Percentiles rank a stretch among this genome's conserved stretches.
Conservation (phyloP, 352 stramenopile genomes). For the Globisporangium parvum region DNA sequence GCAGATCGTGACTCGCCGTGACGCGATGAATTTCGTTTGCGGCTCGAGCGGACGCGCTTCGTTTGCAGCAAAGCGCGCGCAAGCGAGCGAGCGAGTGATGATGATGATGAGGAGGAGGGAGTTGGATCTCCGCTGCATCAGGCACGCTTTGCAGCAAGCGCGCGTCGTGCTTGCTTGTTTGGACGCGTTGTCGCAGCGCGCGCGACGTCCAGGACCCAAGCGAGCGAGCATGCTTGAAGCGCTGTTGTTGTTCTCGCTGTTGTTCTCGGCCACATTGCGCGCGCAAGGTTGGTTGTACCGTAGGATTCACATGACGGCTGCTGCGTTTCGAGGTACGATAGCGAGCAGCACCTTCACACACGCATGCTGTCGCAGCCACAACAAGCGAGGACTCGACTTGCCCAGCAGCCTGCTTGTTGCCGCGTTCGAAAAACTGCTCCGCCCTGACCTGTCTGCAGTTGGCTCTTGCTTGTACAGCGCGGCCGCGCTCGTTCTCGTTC, state of each 20-base stretch:
- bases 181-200: no score
- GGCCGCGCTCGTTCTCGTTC: no score
- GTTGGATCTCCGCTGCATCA: background rate
- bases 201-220: no score
- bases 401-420: no score
- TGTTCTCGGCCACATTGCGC: background rate
- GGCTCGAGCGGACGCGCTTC: slow-evolving; percentile 2
- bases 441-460: background rate
- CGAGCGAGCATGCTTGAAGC: no score
- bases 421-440: background rate
- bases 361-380: background rate
- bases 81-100: background rate
- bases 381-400: background rate
- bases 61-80: background rate
- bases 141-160: background rate
- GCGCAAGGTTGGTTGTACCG: background rate
- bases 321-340: no score
- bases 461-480: no score
- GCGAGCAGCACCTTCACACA: no score
- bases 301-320: background rate
- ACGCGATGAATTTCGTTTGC: slow-evolving; percentile 14
- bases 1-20: slow-evolving; percentile 3
- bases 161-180: no score
- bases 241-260: background rate
- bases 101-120: no score